Conservation (phyloP, 1,284 basidiomycete genomes). For the Ceraceosorus guamensis region DNA sequence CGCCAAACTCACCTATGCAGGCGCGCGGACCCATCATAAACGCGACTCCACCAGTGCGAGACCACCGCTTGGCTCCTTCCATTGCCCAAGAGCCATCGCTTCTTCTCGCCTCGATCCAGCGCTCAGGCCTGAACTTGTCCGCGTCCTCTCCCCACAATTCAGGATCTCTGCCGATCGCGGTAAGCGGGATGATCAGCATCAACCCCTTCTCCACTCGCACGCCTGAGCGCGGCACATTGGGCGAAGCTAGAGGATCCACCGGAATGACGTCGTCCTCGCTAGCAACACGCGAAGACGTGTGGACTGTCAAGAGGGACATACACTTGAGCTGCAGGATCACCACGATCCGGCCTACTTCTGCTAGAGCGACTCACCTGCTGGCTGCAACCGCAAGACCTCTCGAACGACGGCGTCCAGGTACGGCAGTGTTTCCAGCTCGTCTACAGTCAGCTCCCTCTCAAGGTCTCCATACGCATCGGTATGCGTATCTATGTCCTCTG, state of each 20-base stretch:
- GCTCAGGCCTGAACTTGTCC: constrained; percentile 24
- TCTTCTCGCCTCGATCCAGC: constrained; percentile 23
- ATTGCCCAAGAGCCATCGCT: no score
- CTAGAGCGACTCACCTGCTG: neutral
- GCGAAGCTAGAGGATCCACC: constrained; percentile 6
- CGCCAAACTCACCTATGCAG: constrained; percentile 22
- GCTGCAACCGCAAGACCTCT: constrained; percentile 27
- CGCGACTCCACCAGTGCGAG: constrained; percentile 20
- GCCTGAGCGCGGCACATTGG: constrained; percentile 1
- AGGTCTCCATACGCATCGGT: neutral
- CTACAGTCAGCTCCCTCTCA: constrained; percentile 15
- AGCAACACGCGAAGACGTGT: constrained; percentile 24
- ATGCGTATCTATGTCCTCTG: neutral
- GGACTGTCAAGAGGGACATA: constrained; percentile 12
- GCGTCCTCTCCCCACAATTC: constrained; percentile 34
- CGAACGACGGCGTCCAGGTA: constrained; percentile 34
- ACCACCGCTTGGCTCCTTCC: constrained; percentile 15
- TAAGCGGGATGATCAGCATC: constrained; percentile 25
- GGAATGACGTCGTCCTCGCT: constrained; percentile 24
- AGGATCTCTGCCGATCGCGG: constrained; percentile 14
- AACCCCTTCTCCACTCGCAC: constrained; percentile 1
- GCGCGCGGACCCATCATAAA: constrained; percentile 38
- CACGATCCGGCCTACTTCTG: neutral
- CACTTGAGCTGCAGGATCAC: neutral
- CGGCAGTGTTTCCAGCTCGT: constrained; percentile 27